Percentiles rank a stretch among this genome's conserved stretches.
These are phyloP conservation scores for Aspergillus felis DNA, from an alignment of 2,329 filamentous ascomycete species.

Conservation along the genomic window DNA sequence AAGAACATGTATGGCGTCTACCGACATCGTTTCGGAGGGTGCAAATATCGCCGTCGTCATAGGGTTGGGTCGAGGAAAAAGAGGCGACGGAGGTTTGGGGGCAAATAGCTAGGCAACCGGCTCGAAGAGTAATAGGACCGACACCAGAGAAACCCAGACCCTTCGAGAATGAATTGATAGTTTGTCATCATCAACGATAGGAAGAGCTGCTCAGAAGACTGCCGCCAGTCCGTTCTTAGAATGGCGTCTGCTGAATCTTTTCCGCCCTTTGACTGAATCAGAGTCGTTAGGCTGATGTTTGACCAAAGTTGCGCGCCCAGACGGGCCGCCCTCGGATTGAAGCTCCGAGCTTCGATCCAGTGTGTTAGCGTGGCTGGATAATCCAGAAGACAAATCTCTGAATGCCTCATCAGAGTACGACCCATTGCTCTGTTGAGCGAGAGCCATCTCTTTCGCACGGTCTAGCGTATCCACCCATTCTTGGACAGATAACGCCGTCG, in stretches of 20 bases:
- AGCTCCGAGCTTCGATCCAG: constrained; percentile 40
- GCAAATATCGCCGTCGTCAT: no score
- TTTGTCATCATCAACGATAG: neutral
- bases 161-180: neutral
- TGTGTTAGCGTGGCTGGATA: constrained; percentile 61
- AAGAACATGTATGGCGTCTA: neutral
- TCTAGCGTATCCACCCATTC: constrained; percentile 93
- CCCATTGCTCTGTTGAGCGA: constrained; percentile 65
- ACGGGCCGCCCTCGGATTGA: constrained; percentile 32
- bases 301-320: constrained; percentile 44
- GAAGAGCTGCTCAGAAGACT: constrained; percentile 59
- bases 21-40: neutral
- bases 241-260: constrained; percentile 83
- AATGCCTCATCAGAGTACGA: constrained; percentile 68
- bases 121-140: neutral
- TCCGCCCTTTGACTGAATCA: constrained; percentile 56
- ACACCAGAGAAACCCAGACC: neutral
- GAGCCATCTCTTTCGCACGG: constrained; percentile 76
- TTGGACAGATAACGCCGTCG: constrained; percentile 66
- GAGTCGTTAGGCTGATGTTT: constrained; percentile 45
- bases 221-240: constrained; percentile 91
- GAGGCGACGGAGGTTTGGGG: neutral
- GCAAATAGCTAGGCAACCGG: neutral
- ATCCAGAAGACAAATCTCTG: constrained; percentile 63
- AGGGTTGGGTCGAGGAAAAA: neutral